phyloP scores from a whole-genome alignment of 495 filamentous ascomycete species.

The Alectoria sarmentosa region DNA sequence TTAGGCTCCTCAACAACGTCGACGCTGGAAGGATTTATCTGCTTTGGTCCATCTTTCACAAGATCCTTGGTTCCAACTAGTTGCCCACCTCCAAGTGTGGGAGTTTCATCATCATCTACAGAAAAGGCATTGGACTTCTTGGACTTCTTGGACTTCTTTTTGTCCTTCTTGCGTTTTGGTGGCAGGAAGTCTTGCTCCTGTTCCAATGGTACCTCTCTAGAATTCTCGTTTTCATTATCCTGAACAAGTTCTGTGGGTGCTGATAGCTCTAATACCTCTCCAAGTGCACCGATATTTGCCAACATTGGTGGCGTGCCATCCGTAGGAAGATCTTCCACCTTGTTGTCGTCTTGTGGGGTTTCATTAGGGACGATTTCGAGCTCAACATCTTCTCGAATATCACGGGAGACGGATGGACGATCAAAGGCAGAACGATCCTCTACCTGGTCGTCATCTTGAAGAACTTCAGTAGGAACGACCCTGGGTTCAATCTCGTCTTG shows the following conservation, averaged over 20 bases:
- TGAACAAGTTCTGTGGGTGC: neutral
- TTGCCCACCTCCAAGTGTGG: too few species aligned
- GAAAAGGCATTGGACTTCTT: conserved; percentile 29
- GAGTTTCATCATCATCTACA: too few species aligned
- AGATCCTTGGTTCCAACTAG: too few species aligned
- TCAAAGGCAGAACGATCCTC: neutral
- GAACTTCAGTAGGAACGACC: neutral
- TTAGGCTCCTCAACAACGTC: too few species aligned
- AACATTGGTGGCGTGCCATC: neutral
- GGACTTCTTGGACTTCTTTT: conserved; percentile 40
- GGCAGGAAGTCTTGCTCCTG: conserved; percentile 14
- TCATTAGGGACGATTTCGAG: neutral
- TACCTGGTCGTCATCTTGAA: neutral
- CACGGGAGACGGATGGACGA: neutral
- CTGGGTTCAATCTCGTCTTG: neutral
- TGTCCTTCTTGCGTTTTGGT: conserved; percentile 30
- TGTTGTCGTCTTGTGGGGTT: conserved; percentile 5
- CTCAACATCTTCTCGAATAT: neutral
- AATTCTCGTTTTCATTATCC: neutral
- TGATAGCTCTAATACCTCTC: neutral
- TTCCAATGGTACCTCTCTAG: neutral
- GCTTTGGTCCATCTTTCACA: too few species aligned
- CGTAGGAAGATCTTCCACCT: neutral
- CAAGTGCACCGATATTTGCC: neutral
- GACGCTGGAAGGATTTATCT: too few species aligned